Conservation (phyloP, 2,329 filamentous ascomycete genomes). For the Clathrospora elynae region DNA sequence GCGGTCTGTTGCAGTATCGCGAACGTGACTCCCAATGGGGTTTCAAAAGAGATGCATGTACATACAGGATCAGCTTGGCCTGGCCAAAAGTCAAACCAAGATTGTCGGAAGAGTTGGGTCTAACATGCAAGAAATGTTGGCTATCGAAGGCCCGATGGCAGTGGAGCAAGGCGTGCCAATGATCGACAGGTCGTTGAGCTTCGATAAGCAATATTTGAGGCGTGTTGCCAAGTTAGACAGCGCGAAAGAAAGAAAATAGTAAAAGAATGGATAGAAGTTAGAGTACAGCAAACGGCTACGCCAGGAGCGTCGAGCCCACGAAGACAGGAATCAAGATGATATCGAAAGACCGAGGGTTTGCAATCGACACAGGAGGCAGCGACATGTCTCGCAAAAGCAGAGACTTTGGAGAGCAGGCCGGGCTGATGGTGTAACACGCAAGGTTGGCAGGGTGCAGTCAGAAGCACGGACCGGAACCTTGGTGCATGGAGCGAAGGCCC, state of each 20-base stretch:
- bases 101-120: conserved; percentile 26
- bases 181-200: conserved; percentile 18
- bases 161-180: conserved; percentile 2
- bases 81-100: conserved; percentile 31
- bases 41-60: conserved; percentile 42
- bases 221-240: conserved; percentile 17
- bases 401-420: conserved; percentile 30
- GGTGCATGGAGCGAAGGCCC: conserved; percentile 32
- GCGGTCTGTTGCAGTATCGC: conserved; percentile 38
- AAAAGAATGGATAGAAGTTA: conserved; percentile 26
- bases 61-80: conserved; percentile 53
- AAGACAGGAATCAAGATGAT: conserved; percentile 18
- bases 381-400: conserved; percentile 31
- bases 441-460: conserved; percentile 24
- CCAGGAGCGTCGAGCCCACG: conserved; percentile 40
- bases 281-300: conserved; percentile 15
- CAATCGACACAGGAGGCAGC: conserved; percentile 22
- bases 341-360: conserved; percentile 23
- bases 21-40: conserved; percentile 35
- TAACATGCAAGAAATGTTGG: conserved; percentile 5
- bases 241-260: conserved; percentile 19
- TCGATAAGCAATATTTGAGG: conserved; percentile 19
- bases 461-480: conserved; percentile 29
- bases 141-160: conserved; percentile 1
- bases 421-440: conserved; percentile 34